Evolutionary conservation across 192 early-diverging fungal species (phyloP).

Genomic region (Rhizophagus clarus): DNA sequence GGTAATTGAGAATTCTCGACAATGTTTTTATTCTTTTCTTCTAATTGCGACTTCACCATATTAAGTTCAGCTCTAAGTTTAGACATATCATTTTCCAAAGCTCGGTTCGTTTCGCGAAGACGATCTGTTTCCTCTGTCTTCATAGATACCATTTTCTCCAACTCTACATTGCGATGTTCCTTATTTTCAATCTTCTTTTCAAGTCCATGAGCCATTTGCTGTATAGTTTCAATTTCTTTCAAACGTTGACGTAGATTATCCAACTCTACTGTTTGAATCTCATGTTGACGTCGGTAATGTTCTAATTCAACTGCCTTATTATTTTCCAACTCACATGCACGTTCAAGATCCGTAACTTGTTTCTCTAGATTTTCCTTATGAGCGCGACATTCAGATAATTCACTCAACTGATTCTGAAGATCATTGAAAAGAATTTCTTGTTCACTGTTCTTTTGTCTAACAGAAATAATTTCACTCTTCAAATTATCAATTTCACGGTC

Average conservation of each 20-base stretch:
- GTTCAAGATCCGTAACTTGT: background rate
- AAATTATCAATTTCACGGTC: background rate
- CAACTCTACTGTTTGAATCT: background rate
- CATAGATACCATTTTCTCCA: background rate
- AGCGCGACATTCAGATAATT: background rate
- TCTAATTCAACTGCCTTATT: background rate
- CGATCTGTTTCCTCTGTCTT: background rate
- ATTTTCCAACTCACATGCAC: background rate
- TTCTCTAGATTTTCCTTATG: background rate
- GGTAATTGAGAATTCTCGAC: background rate
- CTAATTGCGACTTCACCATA: background rate
- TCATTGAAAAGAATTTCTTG: too few species aligned
- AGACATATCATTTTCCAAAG: background rate
- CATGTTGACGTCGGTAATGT: background rate
- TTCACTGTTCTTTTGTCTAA: background rate
- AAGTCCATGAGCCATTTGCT: background rate
- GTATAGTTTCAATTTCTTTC: background rate
- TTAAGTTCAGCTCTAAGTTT: background rate
- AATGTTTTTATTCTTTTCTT: background rate
- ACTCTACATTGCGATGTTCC: too few species aligned
- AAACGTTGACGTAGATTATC: background rate
- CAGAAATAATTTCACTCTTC: background rate
- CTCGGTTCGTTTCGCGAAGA: background rate
- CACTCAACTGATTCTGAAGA: background rate
- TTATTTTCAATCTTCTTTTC: background rate